Evolutionary conservation across 1,284 basidiomycete species (phyloP).

Genomic region (Erythrobasidium hasegawianum): DNA sequence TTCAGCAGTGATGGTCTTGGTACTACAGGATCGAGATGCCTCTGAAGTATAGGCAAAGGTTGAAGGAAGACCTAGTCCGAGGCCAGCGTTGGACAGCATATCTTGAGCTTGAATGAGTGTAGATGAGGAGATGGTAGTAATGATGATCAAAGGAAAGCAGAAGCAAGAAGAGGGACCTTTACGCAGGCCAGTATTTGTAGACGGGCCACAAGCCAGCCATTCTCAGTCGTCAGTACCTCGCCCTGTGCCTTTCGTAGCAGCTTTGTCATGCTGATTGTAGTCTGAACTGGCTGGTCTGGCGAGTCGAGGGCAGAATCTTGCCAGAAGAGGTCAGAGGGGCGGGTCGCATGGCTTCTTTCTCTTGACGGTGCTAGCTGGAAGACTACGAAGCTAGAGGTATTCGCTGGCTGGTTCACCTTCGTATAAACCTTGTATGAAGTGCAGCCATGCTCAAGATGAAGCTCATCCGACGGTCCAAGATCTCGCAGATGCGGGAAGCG

Average conservation of each 20-base stretch:
- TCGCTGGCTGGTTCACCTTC: no score
- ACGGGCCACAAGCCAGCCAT: background rate
- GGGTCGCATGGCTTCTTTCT: no score
- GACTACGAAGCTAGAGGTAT: no score
- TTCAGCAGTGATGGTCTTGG: background rate
- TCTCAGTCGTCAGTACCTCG: background rate
- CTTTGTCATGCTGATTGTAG: background rate
- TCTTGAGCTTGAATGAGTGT: background rate
- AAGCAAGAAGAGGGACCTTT: background rate
- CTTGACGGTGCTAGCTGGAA: no score
- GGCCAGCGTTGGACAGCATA: conserved; percentile 7
- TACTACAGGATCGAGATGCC: background rate
- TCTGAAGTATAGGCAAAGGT: background rate
- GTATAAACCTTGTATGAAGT: no score
- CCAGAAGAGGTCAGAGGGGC: no score
- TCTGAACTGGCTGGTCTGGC: no score
- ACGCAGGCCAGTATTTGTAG: background rate
- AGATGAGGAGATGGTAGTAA: background rate
- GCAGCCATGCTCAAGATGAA: no score
- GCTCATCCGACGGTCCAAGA: no score
- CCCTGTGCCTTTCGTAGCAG: background rate
- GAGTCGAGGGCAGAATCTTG: no score
- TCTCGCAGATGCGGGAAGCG: no score
- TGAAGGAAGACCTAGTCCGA: conserved; percentile 30
- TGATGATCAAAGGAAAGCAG: conserved; percentile 1